These are phyloP conservation scores for Salix purpurea DNA, from an alignment of 345 rosid species.

Conservation along the genomic window DNA sequence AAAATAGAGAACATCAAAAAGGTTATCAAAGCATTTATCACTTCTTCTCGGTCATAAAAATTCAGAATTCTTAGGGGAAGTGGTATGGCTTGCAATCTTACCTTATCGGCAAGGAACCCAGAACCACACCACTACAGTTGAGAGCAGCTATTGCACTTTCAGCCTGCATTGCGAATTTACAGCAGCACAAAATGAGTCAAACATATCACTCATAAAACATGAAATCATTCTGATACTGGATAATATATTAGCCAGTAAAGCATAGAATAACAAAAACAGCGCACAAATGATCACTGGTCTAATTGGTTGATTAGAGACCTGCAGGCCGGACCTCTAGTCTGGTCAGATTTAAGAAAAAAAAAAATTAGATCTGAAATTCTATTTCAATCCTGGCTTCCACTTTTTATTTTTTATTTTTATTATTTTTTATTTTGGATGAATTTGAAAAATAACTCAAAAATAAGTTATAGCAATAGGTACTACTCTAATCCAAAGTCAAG, in stretches of 20 bases:
- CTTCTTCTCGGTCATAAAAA: background rate
- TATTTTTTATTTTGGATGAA: too few species aligned
- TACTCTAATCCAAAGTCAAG: too few species aligned
- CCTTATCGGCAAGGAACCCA: constrained; percentile 94
- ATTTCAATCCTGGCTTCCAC: too few species aligned
- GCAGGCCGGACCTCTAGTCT: too few species aligned
- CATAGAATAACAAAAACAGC: background rate
- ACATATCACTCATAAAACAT: background rate
- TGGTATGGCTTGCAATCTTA: constrained; percentile 6
- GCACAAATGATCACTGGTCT: too few species aligned
- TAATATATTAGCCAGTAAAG: background rate
- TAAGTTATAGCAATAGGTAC: too few species aligned
- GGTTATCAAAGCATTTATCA: background rate
- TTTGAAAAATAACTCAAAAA: too few species aligned
- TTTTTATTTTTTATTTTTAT: too few species aligned
- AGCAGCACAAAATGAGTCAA: background rate
- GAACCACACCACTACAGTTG: constrained; percentile 74
- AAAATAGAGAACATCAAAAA: constrained; percentile 1
- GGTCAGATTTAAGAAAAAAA: too few species aligned
- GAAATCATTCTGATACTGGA: background rate
- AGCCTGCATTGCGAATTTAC: constrained; percentile 51
- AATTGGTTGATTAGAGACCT: too few species aligned
- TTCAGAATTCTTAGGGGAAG: background rate
- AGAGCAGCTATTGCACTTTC: constrained; percentile 95
- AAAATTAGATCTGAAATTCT: too few species aligned